Evolutionary conservation across 106 monocot genomes (phyloP).

Genomic region (Posidonia australis): DNA sequence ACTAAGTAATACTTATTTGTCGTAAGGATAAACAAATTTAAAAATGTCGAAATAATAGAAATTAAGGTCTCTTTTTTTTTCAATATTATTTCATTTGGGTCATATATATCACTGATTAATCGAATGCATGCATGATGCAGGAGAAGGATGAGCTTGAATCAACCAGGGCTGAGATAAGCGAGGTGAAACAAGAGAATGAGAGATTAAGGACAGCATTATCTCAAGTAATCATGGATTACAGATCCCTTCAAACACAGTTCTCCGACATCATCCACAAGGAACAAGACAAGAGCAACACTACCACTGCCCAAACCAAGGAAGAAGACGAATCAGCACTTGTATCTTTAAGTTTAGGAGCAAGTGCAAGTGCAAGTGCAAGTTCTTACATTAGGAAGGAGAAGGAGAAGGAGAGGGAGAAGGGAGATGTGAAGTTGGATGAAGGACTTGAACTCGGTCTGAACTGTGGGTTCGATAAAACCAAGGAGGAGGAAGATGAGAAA

Average conservation of each 20-base stretch:
- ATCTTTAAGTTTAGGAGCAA: slow-evolving; percentile 51
- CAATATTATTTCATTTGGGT: too few species aligned
- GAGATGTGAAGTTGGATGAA: slow-evolving; percentile 4
- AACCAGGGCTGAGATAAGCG: slow-evolving; percentile 5
- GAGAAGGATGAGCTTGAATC: background rate
- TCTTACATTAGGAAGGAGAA: slow-evolving; percentile 34
- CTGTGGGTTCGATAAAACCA: slow-evolving; percentile 32
- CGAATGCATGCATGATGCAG: background rate
- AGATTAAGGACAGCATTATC: background rate
- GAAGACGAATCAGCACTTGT: slow-evolving; percentile 31
- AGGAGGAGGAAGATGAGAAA: slow-evolving; percentile 4
- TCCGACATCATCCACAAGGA: slow-evolving; percentile 40
- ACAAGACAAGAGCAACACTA: slow-evolving; percentile 6
- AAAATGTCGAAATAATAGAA: too few species aligned
- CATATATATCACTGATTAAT: background rate
- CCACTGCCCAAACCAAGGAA: background rate
- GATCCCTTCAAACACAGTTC: slow-evolving; percentile 58
- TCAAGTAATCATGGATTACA: slow-evolving; percentile 31
- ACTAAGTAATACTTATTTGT: too few species aligned
- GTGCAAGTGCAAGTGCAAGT: background rate
- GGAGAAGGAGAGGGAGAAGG: background rate
- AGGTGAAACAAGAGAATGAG: slow-evolving; percentile 9
- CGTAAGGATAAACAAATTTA: too few species aligned
- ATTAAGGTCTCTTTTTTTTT: too few species aligned
- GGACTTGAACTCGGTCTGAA: slow-evolving; percentile 43